Conservation (phyloP, 2,329 filamentous ascomycete species). For the Leptographium wingfieldii region DNA sequence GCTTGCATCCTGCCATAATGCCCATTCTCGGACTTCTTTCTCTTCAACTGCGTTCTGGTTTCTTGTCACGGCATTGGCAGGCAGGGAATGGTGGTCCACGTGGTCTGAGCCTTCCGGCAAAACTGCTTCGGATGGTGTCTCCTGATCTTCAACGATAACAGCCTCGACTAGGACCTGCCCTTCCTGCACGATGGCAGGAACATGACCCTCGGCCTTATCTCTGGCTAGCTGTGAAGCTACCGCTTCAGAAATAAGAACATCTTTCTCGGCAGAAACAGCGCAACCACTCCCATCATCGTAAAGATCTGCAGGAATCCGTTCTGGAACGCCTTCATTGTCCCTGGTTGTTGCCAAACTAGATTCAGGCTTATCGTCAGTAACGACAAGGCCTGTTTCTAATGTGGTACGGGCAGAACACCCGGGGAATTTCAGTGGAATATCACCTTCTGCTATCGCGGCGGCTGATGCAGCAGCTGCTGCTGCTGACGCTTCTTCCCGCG, state of each 20-base stretch:
- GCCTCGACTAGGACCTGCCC: neutral
- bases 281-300: neutral
- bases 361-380: conserved; percentile 1
- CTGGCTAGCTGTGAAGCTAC: neutral
- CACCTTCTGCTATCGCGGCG: neutral
- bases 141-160: neutral
- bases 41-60: neutral
- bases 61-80: neutral
- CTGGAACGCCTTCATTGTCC: neutral
- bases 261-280: neutral
- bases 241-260: neutral
- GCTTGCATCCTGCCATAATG: neutral
- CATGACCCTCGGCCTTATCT: neutral
- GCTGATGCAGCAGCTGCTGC: neutral
- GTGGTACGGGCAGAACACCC: neutral
- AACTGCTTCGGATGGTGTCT: neutral
- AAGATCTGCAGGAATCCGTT: neutral
- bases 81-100: too few relatives aligned
- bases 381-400: neutral
- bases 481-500: neutral
- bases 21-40: neutral
- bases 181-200: neutral
- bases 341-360: neutral
- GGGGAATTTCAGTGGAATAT: neutral
- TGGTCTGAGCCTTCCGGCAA: too few relatives aligned